Evolutionary conservation across 208 protist genomes (phyloP), one percentile per base, ranked within the genome.

Genomic region (Endotrypanum monterogeii): DNA sequence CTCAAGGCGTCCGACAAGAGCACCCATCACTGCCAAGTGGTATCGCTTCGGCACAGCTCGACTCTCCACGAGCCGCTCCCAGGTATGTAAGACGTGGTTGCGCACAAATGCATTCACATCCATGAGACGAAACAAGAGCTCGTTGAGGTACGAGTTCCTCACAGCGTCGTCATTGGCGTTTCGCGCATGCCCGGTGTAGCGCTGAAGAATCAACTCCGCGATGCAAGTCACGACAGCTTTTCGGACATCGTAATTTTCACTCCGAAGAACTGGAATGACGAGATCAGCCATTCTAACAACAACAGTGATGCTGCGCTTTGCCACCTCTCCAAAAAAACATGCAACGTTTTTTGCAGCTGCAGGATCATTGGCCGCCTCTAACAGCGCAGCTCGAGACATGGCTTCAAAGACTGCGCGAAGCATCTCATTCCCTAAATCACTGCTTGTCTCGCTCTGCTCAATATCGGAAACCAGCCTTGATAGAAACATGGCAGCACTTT

Each of bases 41-140:
- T 90, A 96, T 32, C 88, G 82, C 61, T 91, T 91, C 16, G 93
- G 93, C 50, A 97, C 87, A 16, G 87, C 86, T 39, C 85, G 82
- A 67, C 82, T 73, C 35, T 97, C 91, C 28, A 94, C 82, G 30
- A 97, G 63, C 32, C 79, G 80, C 54, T 89, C 88, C 90, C 90
- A 95, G 50, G 86, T 89, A 72, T 94, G 90, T 55, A 97, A 66
- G 14, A 82, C 84, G 74, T 97, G 91, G 73, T 94, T 95, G 46
- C 93, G 89, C 66, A 92, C 88, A 86, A 95, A 97, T 37, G 91
- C 83, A 73, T 97, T 97, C 23, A 92, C 76, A 69, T 97, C 93
- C 88, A 94, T 91, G 41, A 94, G 67, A 25, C 91, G 93, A 72
- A 91, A 95, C 28, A 97, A 80, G 20, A 97, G 84, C 67, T 95